These are phyloP conservation scores for Fagopyrum esculentum DNA, from an alignment of 148 eudicot species.

Conservation along the genomic window DNA sequence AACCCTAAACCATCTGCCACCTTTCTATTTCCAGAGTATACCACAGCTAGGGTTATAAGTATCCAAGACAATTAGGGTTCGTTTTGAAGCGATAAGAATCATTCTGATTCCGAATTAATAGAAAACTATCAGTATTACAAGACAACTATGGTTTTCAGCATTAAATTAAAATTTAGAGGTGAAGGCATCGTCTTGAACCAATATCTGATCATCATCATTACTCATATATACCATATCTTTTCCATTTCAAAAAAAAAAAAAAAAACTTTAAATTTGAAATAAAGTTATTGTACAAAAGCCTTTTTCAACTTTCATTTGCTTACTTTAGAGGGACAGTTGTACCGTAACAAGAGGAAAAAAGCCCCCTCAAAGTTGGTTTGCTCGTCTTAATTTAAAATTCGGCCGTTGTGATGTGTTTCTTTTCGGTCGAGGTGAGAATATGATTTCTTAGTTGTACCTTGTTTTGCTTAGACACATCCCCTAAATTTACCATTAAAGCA, in stretches of 20 bases:
- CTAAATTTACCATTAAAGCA: background rate
- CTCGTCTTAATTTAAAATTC: background rate
- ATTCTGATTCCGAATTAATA: no score
- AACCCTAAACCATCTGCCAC: no score
- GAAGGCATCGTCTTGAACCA: background rate
- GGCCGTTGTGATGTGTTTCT: background rate
- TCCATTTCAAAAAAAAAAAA: no score
- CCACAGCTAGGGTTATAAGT: no score
- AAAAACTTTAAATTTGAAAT: background rate
- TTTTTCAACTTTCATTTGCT: background rate
- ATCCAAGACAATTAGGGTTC: no score
- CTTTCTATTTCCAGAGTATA: no score
- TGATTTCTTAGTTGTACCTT: no score
- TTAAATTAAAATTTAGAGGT: background rate
- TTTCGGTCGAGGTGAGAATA: no score
- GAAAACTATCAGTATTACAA: no score
- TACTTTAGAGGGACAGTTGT: conserved; percentile 5
- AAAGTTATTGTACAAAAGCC: background rate
- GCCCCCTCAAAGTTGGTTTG: background rate
- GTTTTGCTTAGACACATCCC: no score
- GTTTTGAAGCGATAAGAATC: no score
- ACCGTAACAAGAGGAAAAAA: conserved; percentile 9
- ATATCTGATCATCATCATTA: background rate
- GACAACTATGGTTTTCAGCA: no score
- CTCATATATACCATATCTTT: background rate